Percentiles rank a stretch among this genome's conserved stretches.
These are phyloP conservation scores for Trametes cingulata DNA, from an alignment of 768 basidiomycete species.

Conservation along the genomic window DNA sequence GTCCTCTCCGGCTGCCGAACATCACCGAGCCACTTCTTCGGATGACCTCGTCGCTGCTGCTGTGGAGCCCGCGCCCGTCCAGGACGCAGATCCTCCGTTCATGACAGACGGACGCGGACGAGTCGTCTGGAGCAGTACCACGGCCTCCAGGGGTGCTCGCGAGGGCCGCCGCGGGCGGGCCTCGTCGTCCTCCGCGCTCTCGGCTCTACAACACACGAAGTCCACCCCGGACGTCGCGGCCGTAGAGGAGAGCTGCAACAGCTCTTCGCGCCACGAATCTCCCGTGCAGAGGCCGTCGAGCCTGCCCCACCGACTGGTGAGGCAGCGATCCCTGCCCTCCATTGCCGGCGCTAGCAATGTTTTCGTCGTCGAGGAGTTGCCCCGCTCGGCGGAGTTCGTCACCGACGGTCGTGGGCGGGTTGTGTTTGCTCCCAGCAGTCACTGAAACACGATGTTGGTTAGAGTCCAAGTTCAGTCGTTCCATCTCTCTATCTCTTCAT, in stretches of 20 bases:
- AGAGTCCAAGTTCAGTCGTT: neutral
- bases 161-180: slow-evolving; percentile 14
- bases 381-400: slow-evolving; percentile 6
- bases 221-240: neutral
- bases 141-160: slow-evolving; percentile 5
- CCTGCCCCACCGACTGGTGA: neutral
- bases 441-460: neutral
- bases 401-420: slow-evolving; percentile 19
- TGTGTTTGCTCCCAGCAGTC: slow-evolving; percentile 10
- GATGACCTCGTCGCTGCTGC: no score
- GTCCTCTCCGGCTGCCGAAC: no score
- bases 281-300: neutral
- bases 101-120: slow-evolving; percentile 38
- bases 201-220: neutral
- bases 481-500: neutral
- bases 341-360: neutral
- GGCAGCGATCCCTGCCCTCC: neutral
- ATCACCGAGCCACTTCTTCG: neutral
- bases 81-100: slow-evolving; percentile 32
- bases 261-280: neutral
- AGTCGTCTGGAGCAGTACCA: slow-evolving; percentile 36
- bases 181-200: neutral
- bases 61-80: neutral
- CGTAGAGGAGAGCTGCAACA: neutral
- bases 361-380: neutral